phyloP scores from a whole-genome alignment of 2,329 filamentous ascomycete species.

The Amauroascus niger region DNA sequence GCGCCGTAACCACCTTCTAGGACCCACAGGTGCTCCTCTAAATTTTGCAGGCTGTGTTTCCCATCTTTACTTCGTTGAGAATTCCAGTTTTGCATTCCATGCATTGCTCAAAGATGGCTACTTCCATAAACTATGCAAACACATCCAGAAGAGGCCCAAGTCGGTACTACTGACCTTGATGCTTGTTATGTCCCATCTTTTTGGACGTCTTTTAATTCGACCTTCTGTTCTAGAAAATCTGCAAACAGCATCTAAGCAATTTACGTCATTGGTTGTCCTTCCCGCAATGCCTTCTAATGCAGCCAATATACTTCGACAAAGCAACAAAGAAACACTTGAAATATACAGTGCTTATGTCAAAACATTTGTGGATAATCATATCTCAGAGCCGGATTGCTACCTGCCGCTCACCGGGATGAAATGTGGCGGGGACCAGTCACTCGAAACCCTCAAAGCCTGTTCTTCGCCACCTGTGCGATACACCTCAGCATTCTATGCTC shows the following conservation, averaged over 20 bases:
- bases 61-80: constrained; percentile 68
- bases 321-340: constrained; percentile 56
- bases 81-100: constrained; percentile 66
- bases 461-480: constrained; percentile 24
- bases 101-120: constrained; percentile 62
- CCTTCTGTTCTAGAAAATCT: constrained; percentile 42
- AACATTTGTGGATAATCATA: constrained; percentile 58
- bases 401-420: constrained; percentile 51
- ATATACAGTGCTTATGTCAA: constrained; percentile 61
- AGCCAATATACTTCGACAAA: constrained; percentile 45
- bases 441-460: constrained; percentile 15
- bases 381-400: constrained; percentile 43
- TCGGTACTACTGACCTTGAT: constrained; percentile 51
- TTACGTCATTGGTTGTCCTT: constrained; percentile 57
- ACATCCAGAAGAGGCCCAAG: constrained; percentile 43
- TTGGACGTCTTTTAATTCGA: constrained; percentile 45
- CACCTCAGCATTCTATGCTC: constrained; percentile 56
- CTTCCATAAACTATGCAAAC: constrained; percentile 54
- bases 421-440: constrained; percentile 29
- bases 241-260: constrained; percentile 44
- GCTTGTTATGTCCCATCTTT: constrained; percentile 61
- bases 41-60: constrained; percentile 63
- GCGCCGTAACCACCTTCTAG: constrained; percentile 57
- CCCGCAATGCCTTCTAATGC: constrained; percentile 52
- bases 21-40: constrained; percentile 50